These are phyloP conservation scores for Ramularia endophylla DNA, from an alignment of 2,329 filamentous ascomycete genomes.

Conservation along the genomic window DNA sequence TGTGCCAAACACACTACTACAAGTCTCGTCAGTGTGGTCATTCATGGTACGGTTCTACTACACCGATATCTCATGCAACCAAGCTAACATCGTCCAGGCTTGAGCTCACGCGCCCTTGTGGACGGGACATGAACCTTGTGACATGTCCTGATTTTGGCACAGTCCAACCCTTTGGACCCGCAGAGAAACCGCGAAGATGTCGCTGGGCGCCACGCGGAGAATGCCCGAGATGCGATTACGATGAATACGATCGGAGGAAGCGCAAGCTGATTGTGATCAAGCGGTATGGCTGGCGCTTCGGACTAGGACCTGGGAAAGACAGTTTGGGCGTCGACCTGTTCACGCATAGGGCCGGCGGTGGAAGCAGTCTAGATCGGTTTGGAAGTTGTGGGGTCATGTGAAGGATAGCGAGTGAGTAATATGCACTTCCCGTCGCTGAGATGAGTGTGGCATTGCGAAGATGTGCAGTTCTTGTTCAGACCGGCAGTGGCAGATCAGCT, in stretches of 20 bases:
- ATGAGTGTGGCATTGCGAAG: too few species aligned
- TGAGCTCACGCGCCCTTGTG: constrained; percentile 41
- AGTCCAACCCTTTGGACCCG: constrained; percentile 20
- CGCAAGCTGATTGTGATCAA: constrained; percentile 20
- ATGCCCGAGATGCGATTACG: constrained; percentile 27
- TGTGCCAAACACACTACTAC: constrained; percentile 45
- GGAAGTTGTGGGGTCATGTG: constrained; percentile 1
- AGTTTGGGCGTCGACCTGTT: constrained; percentile 21
- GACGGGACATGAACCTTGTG: constrained; percentile 34
- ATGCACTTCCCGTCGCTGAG: too few species aligned
- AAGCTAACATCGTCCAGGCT: constrained; percentile 24
- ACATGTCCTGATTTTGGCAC: constrained; percentile 35
- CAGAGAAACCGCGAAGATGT: constrained; percentile 18
- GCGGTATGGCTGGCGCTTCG: constrained; percentile 24
- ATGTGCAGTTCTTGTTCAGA: too few species aligned
- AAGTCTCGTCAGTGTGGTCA: constrained; percentile 43
- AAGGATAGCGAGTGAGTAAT: too few species aligned
- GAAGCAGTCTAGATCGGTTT: neutral
- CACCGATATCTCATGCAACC: neutral
- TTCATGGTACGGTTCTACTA: constrained; percentile 34
- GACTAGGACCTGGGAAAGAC: constrained; percentile 18
- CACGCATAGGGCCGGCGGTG: constrained; percentile 1
- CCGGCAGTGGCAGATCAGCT: too few species aligned
- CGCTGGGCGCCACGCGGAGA: constrained; percentile 15
- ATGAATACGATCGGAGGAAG: constrained; percentile 21